A percentile compares a stretch with the other conserved stretches of the same genome.
These are phyloP conservation scores for Camillea tinctor DNA, from an alignment of 2,329 filamentous ascomycete genomes.

Conservation along the genomic window DNA sequence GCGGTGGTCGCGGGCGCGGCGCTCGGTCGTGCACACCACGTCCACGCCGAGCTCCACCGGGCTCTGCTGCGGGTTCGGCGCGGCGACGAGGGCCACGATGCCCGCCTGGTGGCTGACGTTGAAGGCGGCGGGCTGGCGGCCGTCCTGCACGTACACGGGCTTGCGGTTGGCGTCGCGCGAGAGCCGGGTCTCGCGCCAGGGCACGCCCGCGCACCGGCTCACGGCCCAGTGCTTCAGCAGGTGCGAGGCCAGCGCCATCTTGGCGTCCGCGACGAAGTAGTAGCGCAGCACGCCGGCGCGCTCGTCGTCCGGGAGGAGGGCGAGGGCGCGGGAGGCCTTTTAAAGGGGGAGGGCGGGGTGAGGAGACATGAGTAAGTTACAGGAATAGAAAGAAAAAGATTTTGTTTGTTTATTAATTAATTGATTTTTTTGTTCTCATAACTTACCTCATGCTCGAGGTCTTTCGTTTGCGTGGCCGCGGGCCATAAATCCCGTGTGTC, in stretches of 20 bases:
- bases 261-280: conserved; percentile 69
- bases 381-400: too few relatives aligned
- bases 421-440: conserved; percentile 1
- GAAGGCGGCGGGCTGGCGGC: conserved; percentile 55
- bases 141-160: conserved; percentile 53
- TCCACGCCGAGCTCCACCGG: conserved; percentile 69
- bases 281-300: conserved; percentile 57
- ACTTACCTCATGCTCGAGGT: conserved; percentile 48
- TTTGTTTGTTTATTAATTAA: too few relatives aligned
- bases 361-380: too few relatives aligned
- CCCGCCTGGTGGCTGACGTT: conserved; percentile 80
- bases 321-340: conserved; percentile 51
- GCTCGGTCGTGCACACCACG: conserved; percentile 72
- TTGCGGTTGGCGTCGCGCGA: conserved; percentile 56
- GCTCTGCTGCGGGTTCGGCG: conserved; percentile 26
- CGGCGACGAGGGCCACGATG: conserved; percentile 65
- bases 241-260: conserved; percentile 69
- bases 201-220: conserved; percentile 53
- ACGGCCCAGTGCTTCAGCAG: conserved; percentile 73
- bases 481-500: conserved; percentile 61
- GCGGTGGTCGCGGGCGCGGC: conserved; percentile 59
- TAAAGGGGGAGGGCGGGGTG: too few relatives aligned
- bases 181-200: conserved; percentile 60
- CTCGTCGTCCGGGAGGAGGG: conserved; percentile 54
- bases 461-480: conserved; percentile 45